Percentiles rank a stretch among this genome's conserved stretches.
Conservation (phyloP, 176 grass and related monocot genomes). For the Dendrocalamus sinicus region DNA sequence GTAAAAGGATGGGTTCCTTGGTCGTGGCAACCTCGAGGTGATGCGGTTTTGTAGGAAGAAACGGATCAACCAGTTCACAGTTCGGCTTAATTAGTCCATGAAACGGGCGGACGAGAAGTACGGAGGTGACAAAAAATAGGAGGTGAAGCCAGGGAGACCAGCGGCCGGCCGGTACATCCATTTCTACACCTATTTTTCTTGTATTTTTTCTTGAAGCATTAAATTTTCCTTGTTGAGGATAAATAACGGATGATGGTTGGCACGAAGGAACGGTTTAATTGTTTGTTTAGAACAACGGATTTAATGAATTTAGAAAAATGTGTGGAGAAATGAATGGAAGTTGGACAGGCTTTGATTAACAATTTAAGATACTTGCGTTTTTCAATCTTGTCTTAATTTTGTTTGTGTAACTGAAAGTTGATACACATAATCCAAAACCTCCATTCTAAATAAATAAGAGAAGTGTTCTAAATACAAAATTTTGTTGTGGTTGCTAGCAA, state of each 20-base stretch:
- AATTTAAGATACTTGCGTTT: neutral
- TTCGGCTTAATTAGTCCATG: constrained; percentile 45
- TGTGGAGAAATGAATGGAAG: constrained; percentile 14
- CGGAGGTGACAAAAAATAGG: constrained; percentile 38
- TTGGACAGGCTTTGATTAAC: constrained; percentile 2
- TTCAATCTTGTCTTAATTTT: neutral
- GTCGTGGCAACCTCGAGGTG: constrained; percentile 37
- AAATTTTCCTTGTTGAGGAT: neutral
- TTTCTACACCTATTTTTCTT: neutral
- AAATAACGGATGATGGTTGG: constrained; percentile 13
- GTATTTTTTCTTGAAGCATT: neutral
- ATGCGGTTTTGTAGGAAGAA: constrained; percentile 48
- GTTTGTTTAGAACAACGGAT: neutral
- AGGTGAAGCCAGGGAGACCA: neutral
- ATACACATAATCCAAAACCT: neutral
- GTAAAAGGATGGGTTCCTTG: neutral
- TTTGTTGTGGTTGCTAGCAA: neutral
- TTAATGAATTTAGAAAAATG: neutral
- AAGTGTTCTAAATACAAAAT: neutral
- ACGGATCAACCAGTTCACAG: constrained; percentile 23
- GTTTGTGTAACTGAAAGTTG: neutral
- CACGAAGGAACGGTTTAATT: neutral
- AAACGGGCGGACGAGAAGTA: constrained; percentile 41
- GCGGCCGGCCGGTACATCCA: neutral
- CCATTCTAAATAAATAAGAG: neutral